A percentile compares a stretch with the other conserved stretches of the same genome.
Conservation (phyloP, 768 basidiomycete genomes). For the Calocera cornea region DNA sequence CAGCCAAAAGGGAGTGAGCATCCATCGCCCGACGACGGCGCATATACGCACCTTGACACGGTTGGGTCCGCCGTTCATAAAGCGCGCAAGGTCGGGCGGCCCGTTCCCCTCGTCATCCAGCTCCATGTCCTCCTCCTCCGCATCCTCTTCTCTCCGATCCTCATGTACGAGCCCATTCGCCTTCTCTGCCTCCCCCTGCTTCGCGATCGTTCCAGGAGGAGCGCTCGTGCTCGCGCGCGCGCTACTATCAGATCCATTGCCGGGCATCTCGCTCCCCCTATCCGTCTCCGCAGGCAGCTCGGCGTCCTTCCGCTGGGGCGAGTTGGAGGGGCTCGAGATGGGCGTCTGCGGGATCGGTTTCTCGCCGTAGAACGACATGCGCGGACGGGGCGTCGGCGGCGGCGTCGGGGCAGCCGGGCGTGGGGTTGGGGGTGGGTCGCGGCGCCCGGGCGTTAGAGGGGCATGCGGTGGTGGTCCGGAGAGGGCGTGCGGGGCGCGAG, state of each 20-base stretch:
- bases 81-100: not conserved
- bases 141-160: not conserved
- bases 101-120: not conserved
- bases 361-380: not conserved
- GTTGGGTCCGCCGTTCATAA: slow-evolving; percentile 27
- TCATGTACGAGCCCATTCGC: not conserved
- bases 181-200: not conserved
- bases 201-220: not conserved
- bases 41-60: slow-evolving; percentile 59
- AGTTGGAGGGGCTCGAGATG: not conserved
- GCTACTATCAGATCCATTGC: too few species aligned
- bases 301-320: not conserved
- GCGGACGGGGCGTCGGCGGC: too few species aligned
- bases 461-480: too few species aligned
- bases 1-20: slow-evolving; percentile 11
- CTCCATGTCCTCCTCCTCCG: not conserved
- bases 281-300: not conserved
- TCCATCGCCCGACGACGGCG: slow-evolving; percentile 15
- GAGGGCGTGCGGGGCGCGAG: too few species aligned
- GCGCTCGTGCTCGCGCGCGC: not conserved
- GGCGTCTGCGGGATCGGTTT: slow-evolving; percentile 4
- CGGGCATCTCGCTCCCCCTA: not conserved
- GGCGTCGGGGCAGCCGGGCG: too few species aligned
- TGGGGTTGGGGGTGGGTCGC: too few species aligned
- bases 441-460: too few species aligned